phyloP scores from a whole-genome alignment of 768 basidiomycete genomes.

The Collybiopsis luxurians region DNA sequence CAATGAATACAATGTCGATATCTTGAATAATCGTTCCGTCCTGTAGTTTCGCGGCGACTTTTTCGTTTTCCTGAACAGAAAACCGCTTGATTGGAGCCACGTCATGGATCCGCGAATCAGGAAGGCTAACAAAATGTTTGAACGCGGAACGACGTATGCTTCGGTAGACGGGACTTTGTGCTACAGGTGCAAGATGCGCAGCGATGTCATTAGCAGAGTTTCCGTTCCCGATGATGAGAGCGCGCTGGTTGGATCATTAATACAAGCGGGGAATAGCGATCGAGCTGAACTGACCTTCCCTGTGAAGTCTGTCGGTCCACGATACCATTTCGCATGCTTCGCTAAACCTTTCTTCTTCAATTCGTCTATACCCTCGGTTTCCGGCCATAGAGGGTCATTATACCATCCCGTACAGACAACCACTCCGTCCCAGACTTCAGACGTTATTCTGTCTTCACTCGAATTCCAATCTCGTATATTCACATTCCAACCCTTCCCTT shows the following conservation, averaged over 20 bases:
- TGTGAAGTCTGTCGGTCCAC: conserved; percentile 34
- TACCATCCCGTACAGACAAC: conserved; percentile 43
- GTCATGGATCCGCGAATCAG: conserved; percentile 39
- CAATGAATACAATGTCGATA: conserved; percentile 42
- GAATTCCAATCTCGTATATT: conserved; percentile 32
- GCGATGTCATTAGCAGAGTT: conserved; percentile 54
- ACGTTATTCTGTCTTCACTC: conserved; percentile 5
- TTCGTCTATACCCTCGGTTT: conserved; percentile 39
- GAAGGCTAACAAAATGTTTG: conserved; percentile 36
- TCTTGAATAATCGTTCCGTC: conserved; percentile 36
- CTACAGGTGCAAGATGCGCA: conserved; percentile 38
- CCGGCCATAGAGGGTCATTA: conserved; percentile 44
- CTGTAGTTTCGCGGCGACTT: conserved; percentile 31
- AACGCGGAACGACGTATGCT: conserved; percentile 42
- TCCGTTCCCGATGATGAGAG: conserved; percentile 48
- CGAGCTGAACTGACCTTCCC: conserved; percentile 21
- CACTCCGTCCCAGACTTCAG: conserved; percentile 47
- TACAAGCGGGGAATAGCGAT: not conserved
- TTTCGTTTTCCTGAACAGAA: conserved; percentile 14
- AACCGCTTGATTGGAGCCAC: conserved; percentile 40
- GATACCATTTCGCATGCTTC: conserved; percentile 41
- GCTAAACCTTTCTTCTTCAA: conserved; percentile 30
- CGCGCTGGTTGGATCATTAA: conserved; percentile 27
- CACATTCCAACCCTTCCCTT: conserved; percentile 36
- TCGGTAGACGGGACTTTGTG: conserved; percentile 40